These are phyloP conservation scores for Saussurea involucrata DNA, from an alignment of 129 eudicot species.

Conservation along the genomic window DNA sequence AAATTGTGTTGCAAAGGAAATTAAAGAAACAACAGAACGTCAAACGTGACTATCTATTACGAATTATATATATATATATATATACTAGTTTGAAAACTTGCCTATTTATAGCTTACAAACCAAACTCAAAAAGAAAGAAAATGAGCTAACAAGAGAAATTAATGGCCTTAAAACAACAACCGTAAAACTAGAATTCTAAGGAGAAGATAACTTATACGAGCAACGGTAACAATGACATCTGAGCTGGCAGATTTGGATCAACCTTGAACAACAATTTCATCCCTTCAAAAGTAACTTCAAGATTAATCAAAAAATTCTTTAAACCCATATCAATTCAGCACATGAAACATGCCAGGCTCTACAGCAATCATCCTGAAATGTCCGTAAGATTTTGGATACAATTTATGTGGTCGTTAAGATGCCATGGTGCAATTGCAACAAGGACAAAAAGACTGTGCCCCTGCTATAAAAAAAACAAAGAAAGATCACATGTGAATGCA, in stretches of 20 bases:
- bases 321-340: neutral
- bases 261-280: neutral
- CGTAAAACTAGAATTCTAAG: neutral
- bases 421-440: neutral
- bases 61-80: neutral
- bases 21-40: neutral
- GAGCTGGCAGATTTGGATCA: neutral
- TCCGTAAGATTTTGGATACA: constrained; percentile 8
- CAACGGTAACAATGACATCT: neutral
- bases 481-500: constrained; percentile 22
- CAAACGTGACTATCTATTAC: neutral
- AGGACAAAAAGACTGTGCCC: neutral
- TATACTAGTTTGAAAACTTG: neutral
- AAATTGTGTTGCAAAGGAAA: too few relatives aligned
- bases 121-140: neutral
- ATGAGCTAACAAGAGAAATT: neutral
- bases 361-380: neutral
- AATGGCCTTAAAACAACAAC: neutral
- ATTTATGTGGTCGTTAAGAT: constrained; percentile 20
- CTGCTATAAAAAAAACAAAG: constrained; percentile 28
- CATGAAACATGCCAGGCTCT: neutral
- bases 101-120: neutral
- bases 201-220: neutral
- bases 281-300: neutral
- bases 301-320: neutral